Evolutionary conservation across 306 rosid genomes (phyloP), one percentile per base, ranked within the genome.

Genomic region (Mucuna pruriens): DNA sequence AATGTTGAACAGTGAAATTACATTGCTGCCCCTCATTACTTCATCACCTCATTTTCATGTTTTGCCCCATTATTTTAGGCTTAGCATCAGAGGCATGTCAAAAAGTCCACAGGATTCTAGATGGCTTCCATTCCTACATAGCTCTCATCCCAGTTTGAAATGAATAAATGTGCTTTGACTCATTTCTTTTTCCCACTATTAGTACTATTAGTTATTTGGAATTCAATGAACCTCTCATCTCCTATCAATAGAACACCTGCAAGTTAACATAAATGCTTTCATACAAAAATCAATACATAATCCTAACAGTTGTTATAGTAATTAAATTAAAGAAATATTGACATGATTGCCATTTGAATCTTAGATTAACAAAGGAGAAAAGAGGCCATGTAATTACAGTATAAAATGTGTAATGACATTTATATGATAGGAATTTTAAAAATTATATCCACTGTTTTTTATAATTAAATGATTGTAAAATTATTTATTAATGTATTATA

Each of bases 1-100:
- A 54, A 77, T 77, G 69, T 80, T 58, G 51, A 51, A 0, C 36
- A 3, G 7, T 44, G 19, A 55, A 85, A 52, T 83, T 73, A 85
- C 89, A 6, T 16, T 2, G 1, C 2, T 13, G 49, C 66, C 89
- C 87, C 62, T 75, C 66, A 16, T 34, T 3, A 3, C n/a, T 57
- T 11, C 38, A 58, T 26, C 9, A 38, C 0, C 6, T 19, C 7
- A 10, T 8, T 63, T 33, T 29, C 51, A 0, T 55, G 11, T 38
- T 42, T 49, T 75, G 23, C 34, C n/a, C 49, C 23, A 11, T 4
- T 5, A 15, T 29, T 62, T 31, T 15, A 16, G 39, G 19, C 69
- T 16, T n/a, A 7, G 25, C 45, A 33, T 63, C 9, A 16, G 6
- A 63, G 2, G 0, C 40, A 12, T 13, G 67, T 61, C 29, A 29